These are phyloP conservation scores for Plasmodium vivax DNA, from an alignment of 169 alveolate species.

Conservation along the genomic window DNA sequence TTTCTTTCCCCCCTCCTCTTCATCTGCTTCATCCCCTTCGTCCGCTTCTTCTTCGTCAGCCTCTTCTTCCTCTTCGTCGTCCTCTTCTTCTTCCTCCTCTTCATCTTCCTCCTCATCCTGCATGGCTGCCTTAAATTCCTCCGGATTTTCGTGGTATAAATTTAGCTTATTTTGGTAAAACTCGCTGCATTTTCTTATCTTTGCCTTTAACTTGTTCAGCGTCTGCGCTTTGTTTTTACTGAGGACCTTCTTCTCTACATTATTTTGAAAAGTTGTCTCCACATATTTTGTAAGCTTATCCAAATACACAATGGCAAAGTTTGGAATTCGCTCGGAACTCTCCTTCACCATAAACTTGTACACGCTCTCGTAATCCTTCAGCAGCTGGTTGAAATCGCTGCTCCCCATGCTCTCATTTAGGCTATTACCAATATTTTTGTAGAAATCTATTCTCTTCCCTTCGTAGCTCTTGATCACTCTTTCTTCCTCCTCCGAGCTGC, in stretches of 20 bases:
- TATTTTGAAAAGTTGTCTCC: constrained; percentile 75
- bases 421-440: constrained; percentile 79
- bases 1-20: constrained; percentile 28
- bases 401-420: constrained; percentile 83
- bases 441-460: constrained; percentile 86
- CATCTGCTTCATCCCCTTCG: constrained; percentile 26
- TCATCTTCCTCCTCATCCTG: constrained; percentile 79
- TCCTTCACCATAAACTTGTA: constrained; percentile 84
- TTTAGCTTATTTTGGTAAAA: constrained; percentile 82
- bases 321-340: constrained; percentile 79
- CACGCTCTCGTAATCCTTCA: constrained; percentile 86
- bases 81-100: constrained; percentile 74
- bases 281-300: constrained; percentile 75
- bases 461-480: constrained; percentile 87
- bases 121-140: constrained; percentile 77
- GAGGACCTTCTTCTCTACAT: constrained; percentile 85
- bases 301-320: constrained; percentile 79
- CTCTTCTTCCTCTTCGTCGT: constrained; percentile 72
- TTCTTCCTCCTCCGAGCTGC: constrained; percentile 87
- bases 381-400: constrained; percentile 82
- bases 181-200: constrained; percentile 87
- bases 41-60: constrained; percentile 57
- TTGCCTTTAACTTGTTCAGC: constrained; percentile 86
- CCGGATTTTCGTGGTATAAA: constrained; percentile 85
- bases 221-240: constrained; percentile 88